Percentiles rank a stretch among this genome's conserved stretches.
Conservation (phyloP, 2,329 filamentous ascomycete species). For the Verticillium isaacii region DNA sequence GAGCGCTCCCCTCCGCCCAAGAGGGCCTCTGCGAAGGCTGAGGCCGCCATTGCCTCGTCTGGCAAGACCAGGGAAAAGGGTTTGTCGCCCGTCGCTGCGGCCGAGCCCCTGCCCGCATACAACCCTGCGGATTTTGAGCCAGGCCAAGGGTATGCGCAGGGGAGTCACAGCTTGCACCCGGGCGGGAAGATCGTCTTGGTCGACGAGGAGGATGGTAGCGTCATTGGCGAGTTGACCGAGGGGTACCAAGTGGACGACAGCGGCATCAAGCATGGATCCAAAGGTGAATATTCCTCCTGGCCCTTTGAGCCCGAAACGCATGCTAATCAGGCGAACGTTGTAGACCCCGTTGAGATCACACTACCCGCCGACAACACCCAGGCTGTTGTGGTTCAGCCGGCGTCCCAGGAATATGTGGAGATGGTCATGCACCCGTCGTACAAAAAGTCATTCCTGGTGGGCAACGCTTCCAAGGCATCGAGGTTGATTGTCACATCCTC, state of each 20-base stretch:
- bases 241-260: conserved; percentile 76
- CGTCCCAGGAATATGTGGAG: conserved; percentile 66
- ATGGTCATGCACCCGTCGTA: conserved; percentile 87
- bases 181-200: conserved; percentile 83
- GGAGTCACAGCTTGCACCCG: conserved; percentile 52
- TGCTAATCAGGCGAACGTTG: background rate
- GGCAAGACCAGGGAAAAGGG: conserved; percentile 20
- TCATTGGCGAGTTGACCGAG: conserved; percentile 86
- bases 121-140: conserved; percentile 78
- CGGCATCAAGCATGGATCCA: conserved; percentile 77
- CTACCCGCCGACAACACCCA: conserved; percentile 63
- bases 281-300: conserved; percentile 55
- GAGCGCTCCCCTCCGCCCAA: conserved; percentile 70
- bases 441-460: conserved; percentile 78
- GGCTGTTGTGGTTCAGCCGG: conserved; percentile 61
- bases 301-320: background rate
- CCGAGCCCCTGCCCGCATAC: conserved; percentile 56
- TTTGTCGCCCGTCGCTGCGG: background rate
- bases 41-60: conserved; percentile 12
- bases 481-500: conserved; percentile 88
- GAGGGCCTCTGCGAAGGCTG: conserved; percentile 24
- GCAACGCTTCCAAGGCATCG: conserved; percentile 81
- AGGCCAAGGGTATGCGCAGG: conserved; percentile 70
- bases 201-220: conserved; percentile 92
- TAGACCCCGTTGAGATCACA: conserved; percentile 75